Evolutionary conservation across 225 moss, liverwort and hornwort species (phyloP), one percentile per base, ranked within the genome.

Genomic region (Anthoceros angustus): DNA sequence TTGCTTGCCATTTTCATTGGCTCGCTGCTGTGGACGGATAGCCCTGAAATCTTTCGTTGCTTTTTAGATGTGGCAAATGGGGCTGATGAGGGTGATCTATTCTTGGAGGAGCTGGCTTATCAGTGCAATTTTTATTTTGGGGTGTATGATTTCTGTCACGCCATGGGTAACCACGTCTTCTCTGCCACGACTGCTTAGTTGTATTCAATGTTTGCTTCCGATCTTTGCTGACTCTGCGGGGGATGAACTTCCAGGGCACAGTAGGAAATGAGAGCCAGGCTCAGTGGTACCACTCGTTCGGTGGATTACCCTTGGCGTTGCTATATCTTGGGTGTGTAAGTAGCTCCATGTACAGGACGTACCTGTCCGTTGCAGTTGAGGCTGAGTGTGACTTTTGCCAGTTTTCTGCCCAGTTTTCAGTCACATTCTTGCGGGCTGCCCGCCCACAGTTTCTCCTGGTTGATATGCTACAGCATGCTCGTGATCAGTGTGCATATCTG

Each of bases 241-340:
- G 9, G 42, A 45, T 67, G 25, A 25, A 8, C 10, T 23, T 67
- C 45, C 26, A 67, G 26, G 26, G 67, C 42, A 15, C 25, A 25
- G 21, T 14, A 26, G 50, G 25, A 50, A 32, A 24, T 41, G 41
- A 55, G 49, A 63, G 61, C 25, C 18, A 66, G 63, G 65, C 14
- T 0, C 41, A 63, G 42, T 77, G 75, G 80, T 72, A 80, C 68
- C 61, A 73, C 62, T 67, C 69, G 12, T 25, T 83, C 61, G 75
- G 77, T 55, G 80, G 77, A 70, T 39, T 70, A 24, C 49, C 75
- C 63, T 70, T 77, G 65, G 75, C 77, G 42, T 40, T 70, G 67
- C 66, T 77, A 40, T 80, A 83, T 68, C 77, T 83, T 72, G 80
- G 77, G 80, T 83, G 80, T 66, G 39, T 63, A 55, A 55, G 55